A percentile compares a stretch with the other conserved stretches of the same genome.
Conservation (phyloP, 805 yeast species). For the Maudiozyma barnettii region DNA sequence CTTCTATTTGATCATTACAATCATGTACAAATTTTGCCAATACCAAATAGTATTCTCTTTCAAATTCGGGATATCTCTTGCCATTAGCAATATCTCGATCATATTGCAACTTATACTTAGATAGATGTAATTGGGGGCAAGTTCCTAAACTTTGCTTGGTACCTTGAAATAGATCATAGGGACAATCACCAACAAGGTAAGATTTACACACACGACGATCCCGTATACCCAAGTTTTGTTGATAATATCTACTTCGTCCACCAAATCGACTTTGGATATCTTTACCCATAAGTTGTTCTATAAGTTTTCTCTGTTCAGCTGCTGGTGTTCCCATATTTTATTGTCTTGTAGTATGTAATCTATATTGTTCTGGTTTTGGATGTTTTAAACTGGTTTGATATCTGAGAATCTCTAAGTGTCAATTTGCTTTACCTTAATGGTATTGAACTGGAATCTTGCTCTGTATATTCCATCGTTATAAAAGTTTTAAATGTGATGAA, state of each 20-base stretch:
- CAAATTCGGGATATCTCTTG: slow-evolving; percentile 37
- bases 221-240: slow-evolving; percentile 29
- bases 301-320: slow-evolving; percentile 57
- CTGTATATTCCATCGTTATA: no score
- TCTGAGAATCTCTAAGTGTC: no score
- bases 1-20: slow-evolving; percentile 53
- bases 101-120: slow-evolving; percentile 64
- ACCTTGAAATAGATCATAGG: slow-evolving; percentile 70
- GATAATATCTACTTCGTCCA: slow-evolving; percentile 11
- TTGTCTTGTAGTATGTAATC: not conserved
- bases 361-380: no score
- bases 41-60: slow-evolving; percentile 36
- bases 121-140: slow-evolving; percentile 68
- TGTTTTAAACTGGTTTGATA: no score
- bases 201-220: slow-evolving; percentile 66
- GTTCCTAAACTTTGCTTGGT: slow-evolving; percentile 77
- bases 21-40: slow-evolving; percentile 53
- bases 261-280: slow-evolving; percentile 13
- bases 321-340: slow-evolving; percentile 42
- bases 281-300: slow-evolving; percentile 64
- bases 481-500: no score
- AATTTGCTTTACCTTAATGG: no score
- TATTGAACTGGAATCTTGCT: no score
- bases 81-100: slow-evolving; percentile 39
- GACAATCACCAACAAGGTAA: slow-evolving; percentile 78